phyloP scores from a whole-genome alignment of 208 protist species.

The Naegleria lovaniensis region DNA sequence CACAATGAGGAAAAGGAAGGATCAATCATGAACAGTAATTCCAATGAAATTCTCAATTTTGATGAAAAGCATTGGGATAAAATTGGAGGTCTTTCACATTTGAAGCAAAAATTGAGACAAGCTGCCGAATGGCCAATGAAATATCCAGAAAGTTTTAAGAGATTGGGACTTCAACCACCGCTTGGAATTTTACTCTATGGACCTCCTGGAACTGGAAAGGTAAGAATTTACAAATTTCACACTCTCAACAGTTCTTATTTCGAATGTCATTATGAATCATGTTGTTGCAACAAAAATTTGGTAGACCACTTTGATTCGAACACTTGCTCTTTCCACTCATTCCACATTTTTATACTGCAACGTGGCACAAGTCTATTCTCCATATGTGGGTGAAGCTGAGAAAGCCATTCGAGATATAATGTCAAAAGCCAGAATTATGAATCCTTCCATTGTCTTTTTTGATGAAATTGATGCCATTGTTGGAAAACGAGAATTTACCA shows the following conservation, averaged over 20 bases:
- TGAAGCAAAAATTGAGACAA: conserved; percentile 32
- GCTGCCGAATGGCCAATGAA: conserved; percentile 35
- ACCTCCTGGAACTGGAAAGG: conserved; percentile 84
- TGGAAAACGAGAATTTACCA: conserved; percentile 40
- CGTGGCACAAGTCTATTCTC: conserved; percentile 67
- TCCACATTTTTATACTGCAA: conserved; percentile 75
- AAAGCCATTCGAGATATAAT: conserved; percentile 71
- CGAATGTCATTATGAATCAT: too few relatives aligned
- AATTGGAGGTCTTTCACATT: conserved; percentile 35
- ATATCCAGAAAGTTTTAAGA: conserved; percentile 34
- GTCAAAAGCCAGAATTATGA: conserved; percentile 58
- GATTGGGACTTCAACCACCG: conserved; percentile 47
- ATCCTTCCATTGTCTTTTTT: conserved; percentile 83
- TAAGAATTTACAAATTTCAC: too few relatives aligned
- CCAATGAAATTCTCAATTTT: too few relatives aligned
- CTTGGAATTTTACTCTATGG: conserved; percentile 86
- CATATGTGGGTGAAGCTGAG: conserved; percentile 88
- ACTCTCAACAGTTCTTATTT: too few relatives aligned
- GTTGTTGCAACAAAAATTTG: too few relatives aligned
- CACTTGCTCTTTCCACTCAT: conserved; percentile 61
- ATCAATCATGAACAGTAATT: too few relatives aligned
- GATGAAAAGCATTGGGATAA: conserved; percentile 21
- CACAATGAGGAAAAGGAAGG: too few relatives aligned
- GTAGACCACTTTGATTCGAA: conserved; percentile 72
- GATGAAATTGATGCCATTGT: conserved; percentile 87